Evolutionary conservation across 768 basidiomycete species (phyloP), one percentile per base, ranked within the genome.

Genomic region (Asterophora lycoperdoides): DNA sequence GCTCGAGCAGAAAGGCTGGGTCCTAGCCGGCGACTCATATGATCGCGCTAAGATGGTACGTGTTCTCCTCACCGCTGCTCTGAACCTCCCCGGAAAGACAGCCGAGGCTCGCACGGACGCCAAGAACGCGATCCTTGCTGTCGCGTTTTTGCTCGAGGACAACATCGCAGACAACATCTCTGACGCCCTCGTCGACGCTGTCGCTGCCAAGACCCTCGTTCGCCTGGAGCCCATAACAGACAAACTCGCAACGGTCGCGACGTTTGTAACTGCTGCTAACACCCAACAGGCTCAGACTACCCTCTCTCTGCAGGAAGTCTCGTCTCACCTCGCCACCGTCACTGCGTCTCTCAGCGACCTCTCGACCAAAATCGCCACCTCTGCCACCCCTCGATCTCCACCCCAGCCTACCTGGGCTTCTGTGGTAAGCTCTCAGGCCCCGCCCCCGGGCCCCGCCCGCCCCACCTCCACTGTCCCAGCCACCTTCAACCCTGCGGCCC

Each of bases 101-200:
- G 5, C 15, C 15, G 34, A 29, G n/a, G 11, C 10, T 5, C 30
- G 15, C 14, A 2, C 11, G 1, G 19, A 44, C 5, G 11, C 34
- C 3, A 44, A 23, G 9, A 32, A 39, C 15, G 37, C 42, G 1
- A n/a, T 48, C 29, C 41, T 47, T 4, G 46, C 38, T 1, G 37
- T 44, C 3, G 20, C 52, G 17, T 41, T 33, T 20, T 34, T 53
- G 9, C 35, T 53, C 6, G 52, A 53, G 15, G 37, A 52, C 14
- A 18, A 45, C 35, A 37, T 45, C 18, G 36, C 14, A 4, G 42
- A 43, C 42, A 43, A 8, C 14, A n/a, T 43, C 4, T 43, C 28
- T 14, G 42, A 43, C 3, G 28, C 42, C 32, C 33, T 45, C 4
- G 44, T 15, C 1, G 41, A 45, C 13, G 34, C 44, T 2, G 11